Evolutionary conservation across 176 grass and related monocot genomes (phyloP), one percentile per base, ranked within the genome.

Genomic region (Ampelocalamus luodianensis): DNA sequence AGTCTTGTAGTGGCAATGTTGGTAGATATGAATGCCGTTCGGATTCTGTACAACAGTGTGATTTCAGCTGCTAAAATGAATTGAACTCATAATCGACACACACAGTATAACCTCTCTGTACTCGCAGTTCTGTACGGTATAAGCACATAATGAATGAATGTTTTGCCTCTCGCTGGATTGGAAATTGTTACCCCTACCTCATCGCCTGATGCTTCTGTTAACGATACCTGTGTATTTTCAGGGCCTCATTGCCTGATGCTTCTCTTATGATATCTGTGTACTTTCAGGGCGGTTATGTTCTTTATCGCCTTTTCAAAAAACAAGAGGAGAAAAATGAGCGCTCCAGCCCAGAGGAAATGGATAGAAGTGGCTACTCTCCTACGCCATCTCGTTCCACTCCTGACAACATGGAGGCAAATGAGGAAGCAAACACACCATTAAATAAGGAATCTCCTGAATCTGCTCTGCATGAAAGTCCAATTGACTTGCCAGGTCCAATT

Each of bases 231-330:
- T 24, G 22, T 24, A 60, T n/a, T 60, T 60, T 60, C 10, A 60
- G n/a, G 56, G n/a, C 56, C 56, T 60, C 10, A 11, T 60, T 60
- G 5, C 24, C 45, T 83, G 83, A 83, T 72, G 36, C 54, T 67
- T 64, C 17, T 80, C 15, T 55, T 55, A 18, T 76, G 68, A 36
- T 70, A 56, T 79, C 16, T 70, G 69, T 82, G 32, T 86, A n/a
- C 44, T 82, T 90, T 81, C 76, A 98, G 93, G 96, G 96, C 46
- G 89, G 93, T 78, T 98, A 98, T 83, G 93, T 98, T 80, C 88
- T 98, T 48, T 98, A 98, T 72, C 91, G 90, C 43, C 50, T 98
- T 23, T 98, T 98, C 70, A 81, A 77, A 60, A 98, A 93, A 80
- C 6, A 72, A 77, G 83, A 92, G 59, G 90, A 95, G 83, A 95